phyloP scores from a whole-genome alignment of 495 filamentous ascomycete genomes.

The Aspergillus coremiiformis region DNA sequence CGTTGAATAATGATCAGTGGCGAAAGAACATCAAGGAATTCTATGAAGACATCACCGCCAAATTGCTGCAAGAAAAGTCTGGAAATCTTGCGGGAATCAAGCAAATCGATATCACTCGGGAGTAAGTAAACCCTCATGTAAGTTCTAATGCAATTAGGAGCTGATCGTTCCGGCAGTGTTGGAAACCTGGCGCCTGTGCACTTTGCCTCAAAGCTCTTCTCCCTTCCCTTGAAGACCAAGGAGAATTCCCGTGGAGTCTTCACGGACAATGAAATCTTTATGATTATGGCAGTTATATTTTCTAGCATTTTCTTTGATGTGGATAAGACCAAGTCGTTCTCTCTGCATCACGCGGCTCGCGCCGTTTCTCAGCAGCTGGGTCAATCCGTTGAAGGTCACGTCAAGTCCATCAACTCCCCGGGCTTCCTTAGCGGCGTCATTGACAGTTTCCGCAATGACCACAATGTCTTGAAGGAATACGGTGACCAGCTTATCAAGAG shows the following conservation, averaged over 20 bases:
- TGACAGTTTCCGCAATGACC: conserved; percentile 46
- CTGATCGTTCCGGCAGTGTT: conserved; percentile 31
- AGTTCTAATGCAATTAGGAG: not conserved
- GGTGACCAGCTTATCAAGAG: conserved; percentile 64
- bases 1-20: conserved; percentile 43
- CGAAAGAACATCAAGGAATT: conserved; percentile 46
- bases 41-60: conserved; percentile 54
- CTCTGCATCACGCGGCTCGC: conserved; percentile 53
- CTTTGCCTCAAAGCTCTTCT: conserved; percentile 66
- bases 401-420: conserved; percentile 55
- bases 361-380: conserved; percentile 57
- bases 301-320: conserved; percentile 49
- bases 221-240: conserved; percentile 64
- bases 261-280: conserved; percentile 73
- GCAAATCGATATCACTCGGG: conserved; percentile 70
- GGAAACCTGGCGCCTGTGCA: conserved; percentile 66
- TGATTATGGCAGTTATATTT: conserved; percentile 63
- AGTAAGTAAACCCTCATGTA: conserved; percentile 33
- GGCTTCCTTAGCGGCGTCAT: conserved; percentile 51
- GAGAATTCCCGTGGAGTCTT: conserved; percentile 63
- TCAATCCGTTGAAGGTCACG: conserved; percentile 51
- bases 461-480: conserved; percentile 52
- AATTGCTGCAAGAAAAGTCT: conserved; percentile 56
- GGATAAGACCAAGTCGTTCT: conserved; percentile 45
- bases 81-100: conserved; percentile 51